Percentiles rank a stretch among this genome's conserved stretches.
These are phyloP conservation scores for Neonectria faginata DNA, from an alignment of 2,329 filamentous ascomycete genomes.

Conservation along the genomic window DNA sequence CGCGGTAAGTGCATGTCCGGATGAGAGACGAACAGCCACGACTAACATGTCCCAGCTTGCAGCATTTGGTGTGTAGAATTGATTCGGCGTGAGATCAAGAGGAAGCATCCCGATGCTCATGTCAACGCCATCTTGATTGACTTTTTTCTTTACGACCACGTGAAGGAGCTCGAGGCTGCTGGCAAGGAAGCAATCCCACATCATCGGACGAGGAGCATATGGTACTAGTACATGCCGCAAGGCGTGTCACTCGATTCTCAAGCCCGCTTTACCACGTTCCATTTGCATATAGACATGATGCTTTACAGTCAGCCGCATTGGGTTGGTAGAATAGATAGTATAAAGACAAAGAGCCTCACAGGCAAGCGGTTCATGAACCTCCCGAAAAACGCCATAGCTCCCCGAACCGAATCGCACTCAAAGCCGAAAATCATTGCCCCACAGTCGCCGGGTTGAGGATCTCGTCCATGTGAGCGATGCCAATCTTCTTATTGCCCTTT, in stretches of 20 bases:
- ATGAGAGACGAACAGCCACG: neutral
- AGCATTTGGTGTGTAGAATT: conserved; percentile 98
- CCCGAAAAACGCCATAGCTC: conserved; percentile 41
- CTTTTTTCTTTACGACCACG: conserved; percentile 95
- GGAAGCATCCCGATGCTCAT: conserved; percentile 75
- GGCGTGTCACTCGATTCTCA: conserved; percentile 24
- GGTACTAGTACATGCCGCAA: conserved; percentile 72
- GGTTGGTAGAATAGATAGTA: conserved; percentile 32
- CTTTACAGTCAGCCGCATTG: conserved; percentile 21
- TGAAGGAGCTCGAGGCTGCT: conserved; percentile 82
- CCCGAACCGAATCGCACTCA: conserved; percentile 24
- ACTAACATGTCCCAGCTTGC: conserved; percentile 67
- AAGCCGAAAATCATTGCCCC: conserved; percentile 47
- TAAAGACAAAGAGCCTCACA: conserved; percentile 34
- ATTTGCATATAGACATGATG: conserved; percentile 36
- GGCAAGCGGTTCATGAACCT: conserved; percentile 29
- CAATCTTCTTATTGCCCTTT: conserved; percentile 62
- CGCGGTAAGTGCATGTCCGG: conserved; percentile 66
- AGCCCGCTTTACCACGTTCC: conserved; percentile 11
- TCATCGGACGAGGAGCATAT: conserved; percentile 92
- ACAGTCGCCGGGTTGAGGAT: conserved; percentile 64
- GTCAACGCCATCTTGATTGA: conserved; percentile 94
- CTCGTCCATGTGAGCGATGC: conserved; percentile 82
- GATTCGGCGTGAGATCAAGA: conserved; percentile 82
- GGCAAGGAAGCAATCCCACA: conserved; percentile 74